Evolutionary conservation across 2,329 filamentous ascomycete genomes (phyloP), one percentile per base, ranked within the genome.

Genomic region (Mycosphaerella sp.): DNA sequence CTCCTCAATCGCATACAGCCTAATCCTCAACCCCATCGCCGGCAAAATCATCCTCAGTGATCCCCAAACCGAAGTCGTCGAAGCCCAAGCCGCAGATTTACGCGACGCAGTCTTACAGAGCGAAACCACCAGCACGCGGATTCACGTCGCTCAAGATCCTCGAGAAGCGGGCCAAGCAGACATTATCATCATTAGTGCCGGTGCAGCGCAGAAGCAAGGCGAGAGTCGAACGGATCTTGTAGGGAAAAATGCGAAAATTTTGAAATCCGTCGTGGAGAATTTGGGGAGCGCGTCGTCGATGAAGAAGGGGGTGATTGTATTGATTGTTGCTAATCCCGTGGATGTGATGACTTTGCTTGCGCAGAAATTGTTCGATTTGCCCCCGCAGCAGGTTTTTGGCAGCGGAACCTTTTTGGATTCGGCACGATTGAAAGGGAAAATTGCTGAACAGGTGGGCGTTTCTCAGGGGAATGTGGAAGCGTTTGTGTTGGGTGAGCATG

Each of bases 261-360:
- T 80, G 26, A 69, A 70, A 4, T 73, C 69, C n/a, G 74, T 77
- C 12, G 70, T 80, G 32, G 65, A 70, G 2, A 69, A 70, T 34
- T 78, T 81, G 73, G 70, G 69, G 10, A 4, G 21, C 21, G 3
- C 21, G 21, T 21, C 21, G 21, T 77, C 78, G 0, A 76, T 81
- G 52, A 69, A 67, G 26, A 64, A 70, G 3, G 71, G 78, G 51
- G 70, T 77, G 0, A 73, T 81, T 31, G 62, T 81, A 0, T 66
- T 81, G 1, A 65, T 80, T 1, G 77, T 80, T 3, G 73, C 79
- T 2, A 80, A 80, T 62, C 79, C 79, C 0, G 78, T 81, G 17
- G 79, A 81, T 60, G 68, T 81, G 29, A 67, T 81, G 34, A 80
- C 79, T 1, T 73, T 75, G 44, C 72, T 80, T 48, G 76, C 74